Base-by-base conservation (phyloP, 1,284 basidiomycete genomes). In the Athelia psychrophila region DNA sequence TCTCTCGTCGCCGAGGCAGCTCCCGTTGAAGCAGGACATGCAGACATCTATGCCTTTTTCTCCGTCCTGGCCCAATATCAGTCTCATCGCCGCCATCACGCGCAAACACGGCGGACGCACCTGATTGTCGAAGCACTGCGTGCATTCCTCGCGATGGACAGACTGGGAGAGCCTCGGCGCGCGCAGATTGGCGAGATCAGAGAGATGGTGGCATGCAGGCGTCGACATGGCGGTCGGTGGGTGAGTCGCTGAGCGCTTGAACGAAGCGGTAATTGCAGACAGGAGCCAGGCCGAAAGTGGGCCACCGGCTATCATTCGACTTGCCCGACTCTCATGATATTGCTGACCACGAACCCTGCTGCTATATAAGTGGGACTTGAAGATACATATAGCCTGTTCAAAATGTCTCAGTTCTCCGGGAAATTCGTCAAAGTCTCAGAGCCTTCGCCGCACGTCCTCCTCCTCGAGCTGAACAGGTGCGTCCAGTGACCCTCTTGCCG, bases 81-180 rank as follows among this genome's bases (percentile, higher is more conserved):
- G 42, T 10, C 32, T 48, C 44, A 13, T 44, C 27, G n/a, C n/a
- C n/a, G n/a, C n/a, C n/a, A n/a, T n/a, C n/a, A n/a, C n/a, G n/a
- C n/a, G n/a, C n/a, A n/a, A 46, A 13, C 42, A 18, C 47, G 30
- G 23, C 38, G 23, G 54, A 59, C 74, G 46, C 63, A 90, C 94
- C 80, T 96, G 93, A 62, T 84, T 86, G 68, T 98, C 95, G 66
- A 98, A 99, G 69, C 96, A 99, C 54, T 95, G 92, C 0, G 95
- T 97, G 62, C 93, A 96, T 67, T 95, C 93, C 66, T 95, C 93
- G 10, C 90, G 76, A 61, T 95, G 87, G 0, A 95, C 87, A 18
- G 68, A 67, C 51, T 79, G 71, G 2, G 70, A 75, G 1, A 77
- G 64, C 36, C 61, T 68, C 2, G 76, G 75, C 10, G 64, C 60